Conservation (phyloP, 2,329 filamentous ascomycete species). For the Moelleriella libera region DNA sequence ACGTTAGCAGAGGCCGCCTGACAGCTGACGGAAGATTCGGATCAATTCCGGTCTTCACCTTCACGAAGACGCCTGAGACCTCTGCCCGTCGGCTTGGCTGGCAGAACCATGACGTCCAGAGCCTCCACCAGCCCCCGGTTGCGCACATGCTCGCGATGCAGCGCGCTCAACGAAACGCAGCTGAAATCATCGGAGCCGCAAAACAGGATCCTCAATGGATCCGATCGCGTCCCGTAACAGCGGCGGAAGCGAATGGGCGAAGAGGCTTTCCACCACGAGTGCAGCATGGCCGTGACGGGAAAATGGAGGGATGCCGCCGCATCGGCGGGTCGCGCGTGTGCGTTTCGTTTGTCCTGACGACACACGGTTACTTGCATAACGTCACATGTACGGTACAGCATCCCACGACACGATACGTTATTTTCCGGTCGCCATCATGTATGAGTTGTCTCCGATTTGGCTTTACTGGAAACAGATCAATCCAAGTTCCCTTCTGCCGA, state of each 20-base stretch:
- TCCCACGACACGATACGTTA: too few relatives aligned
- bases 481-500: background rate
- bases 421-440: background rate
- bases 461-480: background rate
- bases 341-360: background rate
- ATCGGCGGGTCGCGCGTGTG: background rate
- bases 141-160: conserved; percentile 44
- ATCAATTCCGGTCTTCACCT: conserved; percentile 28
- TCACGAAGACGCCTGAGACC: conserved; percentile 54
- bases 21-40: too few relatives aligned
- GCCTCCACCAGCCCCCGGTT: conserved; percentile 48
- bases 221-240: conserved; percentile 14
- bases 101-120: conserved; percentile 75
- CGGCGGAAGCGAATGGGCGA: background rate
- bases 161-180: conserved; percentile 56
- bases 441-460: background rate
- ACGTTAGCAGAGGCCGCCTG: background rate
- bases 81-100: conserved; percentile 64
- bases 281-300: background rate
- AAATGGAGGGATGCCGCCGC: background rate
- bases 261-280: background rate
- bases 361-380: background rate
- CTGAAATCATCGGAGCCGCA: conserved; percentile 92
- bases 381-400: too few relatives aligned
- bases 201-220: conserved; percentile 74